Conservation (phyloP, 1,284 basidiomycete genomes). For the Inonotus hispidus region DNA sequence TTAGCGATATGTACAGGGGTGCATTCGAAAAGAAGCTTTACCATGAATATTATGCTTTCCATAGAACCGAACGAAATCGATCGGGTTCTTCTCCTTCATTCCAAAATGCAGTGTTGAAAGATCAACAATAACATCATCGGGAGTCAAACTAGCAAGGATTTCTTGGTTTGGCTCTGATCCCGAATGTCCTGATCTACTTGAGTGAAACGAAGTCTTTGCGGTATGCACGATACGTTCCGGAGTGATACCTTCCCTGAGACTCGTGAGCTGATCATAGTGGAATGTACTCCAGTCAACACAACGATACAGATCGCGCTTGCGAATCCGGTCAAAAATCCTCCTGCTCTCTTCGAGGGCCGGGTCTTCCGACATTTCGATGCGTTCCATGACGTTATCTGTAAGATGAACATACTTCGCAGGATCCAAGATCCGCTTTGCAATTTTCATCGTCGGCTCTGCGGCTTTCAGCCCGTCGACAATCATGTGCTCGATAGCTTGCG, state of each 20-base stretch:
- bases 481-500: constrained; percentile 78
- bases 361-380: constrained; percentile 48
- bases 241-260: constrained; percentile 44
- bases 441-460: constrained; percentile 58
- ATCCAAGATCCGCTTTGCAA: constrained; percentile 50
- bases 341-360: constrained; percentile 54
- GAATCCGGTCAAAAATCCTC: constrained; percentile 54
- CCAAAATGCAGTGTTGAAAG: constrained; percentile 65
- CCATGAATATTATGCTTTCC: constrained; percentile 58
- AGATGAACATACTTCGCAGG: constrained; percentile 56
- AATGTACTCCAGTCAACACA: constrained; percentile 64
- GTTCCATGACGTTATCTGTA: constrained; percentile 58
- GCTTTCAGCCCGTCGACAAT: constrained; percentile 63
- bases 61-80: constrained; percentile 67
- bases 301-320: constrained; percentile 58
- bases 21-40: constrained; percentile 28
- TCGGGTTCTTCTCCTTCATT: constrained; percentile 63
- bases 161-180: constrained; percentile 22
- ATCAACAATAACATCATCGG: constrained; percentile 58
- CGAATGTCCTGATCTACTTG: constrained; percentile 20
- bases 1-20: neutral
- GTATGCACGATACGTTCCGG: constrained; percentile 48
- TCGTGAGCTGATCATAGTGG: constrained; percentile 37
- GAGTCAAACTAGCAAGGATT: constrained; percentile 33
- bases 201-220: constrained; percentile 30